These are phyloP conservation scores for Ogataea populi-albae DNA, from an alignment of 805 yeast species.

Conservation along the genomic window DNA sequence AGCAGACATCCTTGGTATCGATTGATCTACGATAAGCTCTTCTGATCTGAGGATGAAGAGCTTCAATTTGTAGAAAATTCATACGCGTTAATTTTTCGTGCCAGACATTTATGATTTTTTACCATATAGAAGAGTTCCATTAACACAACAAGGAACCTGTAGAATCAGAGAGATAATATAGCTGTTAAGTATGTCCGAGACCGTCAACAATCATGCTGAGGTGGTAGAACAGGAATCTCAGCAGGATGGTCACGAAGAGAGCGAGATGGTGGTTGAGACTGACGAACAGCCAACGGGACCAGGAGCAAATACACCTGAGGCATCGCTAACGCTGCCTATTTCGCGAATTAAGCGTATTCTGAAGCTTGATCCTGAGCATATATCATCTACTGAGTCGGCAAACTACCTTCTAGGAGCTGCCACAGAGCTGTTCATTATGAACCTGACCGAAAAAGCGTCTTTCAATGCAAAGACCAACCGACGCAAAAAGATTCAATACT, in stretches of 20 bases:
- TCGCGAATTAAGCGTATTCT: conserved; percentile 68
- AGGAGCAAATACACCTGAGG: conserved; percentile 12
- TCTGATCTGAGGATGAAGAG: too few species aligned
- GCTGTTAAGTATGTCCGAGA: too few species aligned
- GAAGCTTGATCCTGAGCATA: conserved; percentile 72
- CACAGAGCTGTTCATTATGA: conserved; percentile 69
- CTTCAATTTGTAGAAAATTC: neutral
- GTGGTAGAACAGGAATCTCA: conserved; percentile 11
- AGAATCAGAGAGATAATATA: too few species aligned
- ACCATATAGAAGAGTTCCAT: conserved; percentile 8
- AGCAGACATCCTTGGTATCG: conserved; percentile 17
- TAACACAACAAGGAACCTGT: neutral
- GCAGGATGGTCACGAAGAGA: neutral
- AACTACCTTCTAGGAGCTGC: conserved; percentile 78
- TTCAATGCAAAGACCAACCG: conserved; percentile 61
- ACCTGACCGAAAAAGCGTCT: conserved; percentile 68
- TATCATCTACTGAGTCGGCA: conserved; percentile 64
- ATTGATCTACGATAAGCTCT: too few species aligned
- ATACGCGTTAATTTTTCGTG: neutral
- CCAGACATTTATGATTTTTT: conserved; percentile 3
- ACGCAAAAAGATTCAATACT: conserved; percentile 66
- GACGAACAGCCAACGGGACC: conserved; percentile 4
- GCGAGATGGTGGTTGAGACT: conserved; percentile 2
- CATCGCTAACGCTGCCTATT: conserved; percentile 45
- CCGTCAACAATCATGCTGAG: too few species aligned